Conservation (phyloP, 257 asterid species). For the Solanum sparsipilum region DNA sequence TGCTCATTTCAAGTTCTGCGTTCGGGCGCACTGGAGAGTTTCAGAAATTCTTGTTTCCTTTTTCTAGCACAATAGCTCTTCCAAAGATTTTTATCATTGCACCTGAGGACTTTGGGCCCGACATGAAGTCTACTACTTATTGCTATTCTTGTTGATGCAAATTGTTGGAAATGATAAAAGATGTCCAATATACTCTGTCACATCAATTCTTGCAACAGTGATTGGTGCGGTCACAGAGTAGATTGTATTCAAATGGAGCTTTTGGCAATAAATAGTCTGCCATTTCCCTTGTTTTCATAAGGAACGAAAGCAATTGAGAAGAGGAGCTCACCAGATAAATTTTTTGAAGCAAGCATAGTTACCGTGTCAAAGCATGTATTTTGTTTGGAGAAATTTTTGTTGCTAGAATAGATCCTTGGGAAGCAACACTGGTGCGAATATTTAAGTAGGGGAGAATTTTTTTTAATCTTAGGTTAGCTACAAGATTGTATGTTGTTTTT, state of each 20-base stretch:
- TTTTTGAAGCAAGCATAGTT: neutral
- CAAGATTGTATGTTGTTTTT: neutral
- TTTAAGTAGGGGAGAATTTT: neutral
- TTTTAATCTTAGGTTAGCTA: neutral
- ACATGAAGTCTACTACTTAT: neutral
- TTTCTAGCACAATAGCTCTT: neutral
- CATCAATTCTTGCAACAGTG: neutral
- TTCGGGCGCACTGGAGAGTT: neutral
- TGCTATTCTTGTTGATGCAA: neutral
- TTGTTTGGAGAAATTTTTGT: neutral
- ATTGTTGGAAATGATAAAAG: neutral
- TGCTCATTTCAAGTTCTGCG: neutral
- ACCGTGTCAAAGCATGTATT: neutral
- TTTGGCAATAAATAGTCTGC: neutral
- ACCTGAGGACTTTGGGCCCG: neutral
- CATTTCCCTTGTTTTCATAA: neutral
- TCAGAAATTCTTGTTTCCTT: neutral
- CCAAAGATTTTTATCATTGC: neutral
- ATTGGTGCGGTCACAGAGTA: neutral
- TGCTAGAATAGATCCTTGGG: neutral
- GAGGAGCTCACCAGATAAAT: neutral
- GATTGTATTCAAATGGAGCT: neutral
- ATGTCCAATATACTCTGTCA: neutral
- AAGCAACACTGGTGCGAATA: neutral
- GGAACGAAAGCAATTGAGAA: neutral